phyloP scores from a whole-genome alignment of 805 yeast species.

The Saccharomycopsis selenospora region DNA sequence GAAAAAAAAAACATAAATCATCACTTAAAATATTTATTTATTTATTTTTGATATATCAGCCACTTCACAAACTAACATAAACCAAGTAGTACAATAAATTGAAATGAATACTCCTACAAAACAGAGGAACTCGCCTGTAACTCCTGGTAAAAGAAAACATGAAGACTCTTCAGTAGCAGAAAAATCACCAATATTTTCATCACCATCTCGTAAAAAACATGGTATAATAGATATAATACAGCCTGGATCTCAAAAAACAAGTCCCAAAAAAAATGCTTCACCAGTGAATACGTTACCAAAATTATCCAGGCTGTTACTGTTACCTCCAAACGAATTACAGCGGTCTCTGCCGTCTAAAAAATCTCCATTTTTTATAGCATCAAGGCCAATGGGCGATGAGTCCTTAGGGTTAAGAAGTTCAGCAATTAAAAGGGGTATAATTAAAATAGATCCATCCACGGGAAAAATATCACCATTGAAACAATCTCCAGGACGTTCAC shows the following conservation, averaged over 20 bases:
- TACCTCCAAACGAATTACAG: neutral
- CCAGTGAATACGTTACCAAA: neutral
- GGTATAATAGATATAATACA: conserved; percentile 24
- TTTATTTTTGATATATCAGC: too few species aligned
- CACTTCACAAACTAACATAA: too few species aligned
- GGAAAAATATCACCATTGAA: conserved; percentile 23
- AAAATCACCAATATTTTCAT: conserved; percentile 22
- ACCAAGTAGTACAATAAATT: neutral
- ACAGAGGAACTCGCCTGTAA: neutral
- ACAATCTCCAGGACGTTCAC: conserved; percentile 40
- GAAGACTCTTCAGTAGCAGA: conserved; percentile 8
- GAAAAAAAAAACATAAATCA: too few species aligned
- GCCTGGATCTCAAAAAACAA: conserved; percentile 18
- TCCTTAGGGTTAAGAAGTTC: conserved; percentile 24
- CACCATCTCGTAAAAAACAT: conserved; percentile 26
- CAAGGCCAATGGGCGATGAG: conserved; percentile 11
- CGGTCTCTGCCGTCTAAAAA: neutral
- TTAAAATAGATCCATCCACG: conserved; percentile 18
- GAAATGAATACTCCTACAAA: conserved; percentile 2
- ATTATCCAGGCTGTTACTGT: neutral
- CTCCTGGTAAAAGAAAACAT: conserved; percentile 11
- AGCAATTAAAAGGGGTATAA: conserved; percentile 32
- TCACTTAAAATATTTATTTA: too few species aligned
- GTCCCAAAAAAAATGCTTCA: neutral
- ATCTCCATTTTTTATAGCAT: neutral